phyloP scores from a whole-genome alignment of 495 filamentous ascomycete genomes.

The Hypoxylon trugodes region DNA sequence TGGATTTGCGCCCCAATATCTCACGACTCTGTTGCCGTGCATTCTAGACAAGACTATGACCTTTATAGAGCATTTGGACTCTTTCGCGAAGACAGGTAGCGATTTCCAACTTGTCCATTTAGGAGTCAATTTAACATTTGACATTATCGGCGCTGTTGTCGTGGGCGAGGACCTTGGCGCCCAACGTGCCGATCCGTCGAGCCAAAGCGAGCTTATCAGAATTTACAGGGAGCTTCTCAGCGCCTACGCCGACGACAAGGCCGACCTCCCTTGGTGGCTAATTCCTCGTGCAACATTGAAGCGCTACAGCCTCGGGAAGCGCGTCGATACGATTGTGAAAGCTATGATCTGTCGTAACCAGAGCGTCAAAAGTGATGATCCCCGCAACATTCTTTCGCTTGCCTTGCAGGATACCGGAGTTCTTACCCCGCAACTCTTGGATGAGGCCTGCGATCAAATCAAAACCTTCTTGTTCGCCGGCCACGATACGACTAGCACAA shows the following conservation, averaged over 20 bases:
- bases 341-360: slow-evolving; percentile 10
- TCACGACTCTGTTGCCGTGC: slow-evolving; percentile 41
- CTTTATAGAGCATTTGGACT: slow-evolving; percentile 30
- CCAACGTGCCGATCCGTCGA: slow-evolving; percentile 30
- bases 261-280: slow-evolving; percentile 22
- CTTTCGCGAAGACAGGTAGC: slow-evolving; percentile 10
- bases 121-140: slow-evolving; percentile 22
- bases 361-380: background rate
- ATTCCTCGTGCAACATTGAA: background rate
- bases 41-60: slow-evolving; percentile 40
- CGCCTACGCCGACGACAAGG: slow-evolving; percentile 15
- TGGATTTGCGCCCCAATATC: slow-evolving; percentile 44
- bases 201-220: slow-evolving; percentile 10
- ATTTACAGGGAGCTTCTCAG: slow-evolving; percentile 11
- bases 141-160: slow-evolving; percentile 45
- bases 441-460: slow-evolving; percentile 45
- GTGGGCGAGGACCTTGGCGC: slow-evolving; percentile 48
- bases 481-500: slow-evolving; percentile 56
- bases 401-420: slow-evolving; percentile 40
- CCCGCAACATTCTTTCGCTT: slow-evolving; percentile 47
- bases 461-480: slow-evolving; percentile 60
- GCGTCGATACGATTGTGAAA: slow-evolving; percentile 4
- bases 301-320: slow-evolving; percentile 6
- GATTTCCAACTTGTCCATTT: slow-evolving; percentile 22
- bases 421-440: slow-evolving; percentile 34